Evolutionary conservation across 1,284 basidiomycete species (phyloP).

Genomic region (Agroathelia rolfsii): DNA sequence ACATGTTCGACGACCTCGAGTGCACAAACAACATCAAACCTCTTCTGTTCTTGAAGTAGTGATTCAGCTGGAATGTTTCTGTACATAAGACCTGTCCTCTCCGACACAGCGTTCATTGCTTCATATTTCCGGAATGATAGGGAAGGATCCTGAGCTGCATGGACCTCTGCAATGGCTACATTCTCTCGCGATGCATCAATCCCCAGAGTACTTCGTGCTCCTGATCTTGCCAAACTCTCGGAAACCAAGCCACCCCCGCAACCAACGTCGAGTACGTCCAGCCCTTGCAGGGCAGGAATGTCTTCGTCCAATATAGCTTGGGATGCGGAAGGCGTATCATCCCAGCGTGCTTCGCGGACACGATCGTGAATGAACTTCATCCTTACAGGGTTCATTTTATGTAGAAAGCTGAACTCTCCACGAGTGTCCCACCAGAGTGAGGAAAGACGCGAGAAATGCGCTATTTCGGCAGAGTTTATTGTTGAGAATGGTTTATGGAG

Average conservation of each 20-base stretch:
- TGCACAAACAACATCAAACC: conserved; percentile 89
- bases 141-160: conserved; percentile 72
- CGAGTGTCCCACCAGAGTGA: conserved; percentile 95
- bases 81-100: conserved; percentile 45
- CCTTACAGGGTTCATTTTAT: conserved; percentile 92
- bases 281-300: conserved; percentile 37
- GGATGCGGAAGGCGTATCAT: conserved; percentile 20
- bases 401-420: conserved; percentile 86
- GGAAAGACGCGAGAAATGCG: conserved; percentile 87
- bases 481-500: too few relatives aligned
- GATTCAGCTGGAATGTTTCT: conserved; percentile 75
- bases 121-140: too few relatives aligned
- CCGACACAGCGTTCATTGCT: too few relatives aligned
- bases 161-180: conserved; percentile 77
- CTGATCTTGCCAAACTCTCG: conserved; percentile 86
- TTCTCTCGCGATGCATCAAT: conserved; percentile 89
- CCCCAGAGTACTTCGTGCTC: conserved; percentile 77
- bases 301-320: conserved; percentile 22
- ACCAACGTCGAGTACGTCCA: conserved; percentile 78
- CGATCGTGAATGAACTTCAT: conserved; percentile 80
- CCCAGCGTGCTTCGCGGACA: conserved; percentile 40
- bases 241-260: conserved; percentile 93
- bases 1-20: conserved; percentile 99
- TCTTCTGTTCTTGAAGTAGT: conserved; percentile 47
- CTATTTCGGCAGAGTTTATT: conserved; percentile 79